These are phyloP conservation scores for Mycena vitilis DNA, from an alignment of 768 basidiomycete species.

Conservation along the genomic window DNA sequence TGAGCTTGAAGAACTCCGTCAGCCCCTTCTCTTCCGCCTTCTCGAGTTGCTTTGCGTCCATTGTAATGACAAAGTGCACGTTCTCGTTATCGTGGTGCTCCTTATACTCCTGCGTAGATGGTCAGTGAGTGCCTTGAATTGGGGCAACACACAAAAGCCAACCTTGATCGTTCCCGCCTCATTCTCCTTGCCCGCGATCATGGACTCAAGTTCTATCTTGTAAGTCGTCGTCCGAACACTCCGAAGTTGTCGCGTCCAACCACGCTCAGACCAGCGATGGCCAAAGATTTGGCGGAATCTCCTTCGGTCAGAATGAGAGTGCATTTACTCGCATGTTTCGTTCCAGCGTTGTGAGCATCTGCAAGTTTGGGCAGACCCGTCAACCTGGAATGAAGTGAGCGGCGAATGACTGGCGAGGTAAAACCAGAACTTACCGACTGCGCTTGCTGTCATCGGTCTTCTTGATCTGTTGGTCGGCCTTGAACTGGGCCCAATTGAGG, in stretches of 20 bases:
- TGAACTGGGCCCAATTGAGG: too few species aligned
- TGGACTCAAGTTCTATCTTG: constrained; percentile 90
- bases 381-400: too few species aligned
- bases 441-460: too few species aligned
- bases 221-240: constrained; percentile 96
- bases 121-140: not conserved
- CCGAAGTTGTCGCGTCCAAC: constrained; percentile 98
- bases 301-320: too few species aligned
- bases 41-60: constrained; percentile 83
- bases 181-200: constrained; percentile 86
- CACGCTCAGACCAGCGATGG: too few species aligned
- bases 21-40: constrained; percentile 93
- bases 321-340: too few species aligned
- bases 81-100: constrained; percentile 95
- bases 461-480: too few species aligned
- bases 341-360: too few species aligned
- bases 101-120: constrained; percentile 83
- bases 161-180: constrained; percentile 84
- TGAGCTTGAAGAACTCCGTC: constrained; percentile 91
- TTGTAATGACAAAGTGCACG: constrained; percentile 87
- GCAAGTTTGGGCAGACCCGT: too few species aligned
- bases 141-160: constrained; percentile 13
- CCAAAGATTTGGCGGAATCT: too few species aligned
- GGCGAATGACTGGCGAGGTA: too few species aligned
- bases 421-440: too few species aligned